phyloP scores from a whole-genome alignment of 371 early-diverging fungal species.

The Nematocida ausubeli region DNA sequence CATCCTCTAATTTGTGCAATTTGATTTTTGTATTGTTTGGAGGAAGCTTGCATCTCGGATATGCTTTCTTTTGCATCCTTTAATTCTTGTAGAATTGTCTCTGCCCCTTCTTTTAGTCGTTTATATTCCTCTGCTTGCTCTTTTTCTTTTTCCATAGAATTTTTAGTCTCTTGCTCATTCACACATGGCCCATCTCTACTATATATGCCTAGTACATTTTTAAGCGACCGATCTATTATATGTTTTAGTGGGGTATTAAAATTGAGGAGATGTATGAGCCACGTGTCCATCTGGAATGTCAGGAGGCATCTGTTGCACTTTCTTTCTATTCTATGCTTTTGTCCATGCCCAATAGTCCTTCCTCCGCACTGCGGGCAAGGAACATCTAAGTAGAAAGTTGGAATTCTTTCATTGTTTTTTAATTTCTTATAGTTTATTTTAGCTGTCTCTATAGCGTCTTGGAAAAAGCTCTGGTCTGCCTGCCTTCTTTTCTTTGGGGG shows the following conservation, averaged over 20 bases:
- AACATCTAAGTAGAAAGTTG: slow-evolving; percentile 5
- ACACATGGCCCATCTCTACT: neutral
- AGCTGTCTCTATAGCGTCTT: neutral
- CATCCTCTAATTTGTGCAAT: neutral
- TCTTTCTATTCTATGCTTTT: slow-evolving; percentile 14
- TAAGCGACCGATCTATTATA: neutral
- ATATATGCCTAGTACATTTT: neutral
- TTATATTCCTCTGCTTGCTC: neutral
- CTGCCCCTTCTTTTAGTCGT: neutral
- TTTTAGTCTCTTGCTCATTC: neutral
- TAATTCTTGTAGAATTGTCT: neutral
- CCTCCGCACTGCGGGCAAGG: slow-evolving; percentile 15
- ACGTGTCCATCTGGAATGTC: slow-evolving; percentile 10
- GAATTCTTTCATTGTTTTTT: neutral
- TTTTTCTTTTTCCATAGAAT: neutral
- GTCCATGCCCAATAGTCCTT: neutral
- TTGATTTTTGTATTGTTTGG: neutral
- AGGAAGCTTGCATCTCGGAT: neutral
- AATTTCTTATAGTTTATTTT: slow-evolving; percentile 3
- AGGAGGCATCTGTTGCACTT: neutral
- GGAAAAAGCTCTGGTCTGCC: neutral
- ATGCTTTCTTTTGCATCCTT: neutral
- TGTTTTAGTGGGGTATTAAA: slow-evolving; percentile 7
- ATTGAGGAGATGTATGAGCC: neutral
- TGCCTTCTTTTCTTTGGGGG: neutral